Base-by-base conservation (phyloP, 139 green algal genomes). In the Penium margaritaceum region DNA sequence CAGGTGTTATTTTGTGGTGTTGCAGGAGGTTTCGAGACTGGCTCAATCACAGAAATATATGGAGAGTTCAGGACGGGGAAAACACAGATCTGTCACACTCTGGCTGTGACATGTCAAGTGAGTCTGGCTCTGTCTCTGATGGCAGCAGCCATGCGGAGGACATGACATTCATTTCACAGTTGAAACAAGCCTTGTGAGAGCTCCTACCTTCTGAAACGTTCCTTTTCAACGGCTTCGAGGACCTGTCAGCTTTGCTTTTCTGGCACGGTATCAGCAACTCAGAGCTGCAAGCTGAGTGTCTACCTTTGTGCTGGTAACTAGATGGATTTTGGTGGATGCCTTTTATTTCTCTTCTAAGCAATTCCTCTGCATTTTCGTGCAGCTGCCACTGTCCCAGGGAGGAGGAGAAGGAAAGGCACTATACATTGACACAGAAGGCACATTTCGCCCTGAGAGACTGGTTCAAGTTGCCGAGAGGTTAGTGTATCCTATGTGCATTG, bases 361-460 rank as follows among this genome's bases (percentile, higher is more conserved):
- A 19, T 41, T 70, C 35, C 3, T 24, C 7, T 72, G 64, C 30
- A 33, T 53, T 17, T 5, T 5, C 39, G 14, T 60, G 92, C 2
- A 82, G 75, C 43, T 82, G 19, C 68, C 67, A 38, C 82, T 93
- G 21, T 87, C 95, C 37, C 85, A 92, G 73, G 95, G 95, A 15
- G 95, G 95, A 35, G 95, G 85, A 12, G 95, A 99, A 76, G 95
- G 95, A 76, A 97, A 97, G 79, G 91, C 87, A 2, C 84, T 99
- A 69, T 98, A 96, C 86, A 99, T 99, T 62, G 92, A 97, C 85
- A 95, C 91, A n/a, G 93, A 98, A 78, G 90, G 90, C 32, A 90
- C 90, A 9, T 97, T 97, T 83, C 72, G 92, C 1, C 88, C 90
- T 1, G 86, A 96, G 75, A 76, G 89, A 39, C 81, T 97, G 19